phyloP scores from a whole-genome alignment of 2,329 filamentous ascomycete species.

The Grosmannia clavigera region DNA sequence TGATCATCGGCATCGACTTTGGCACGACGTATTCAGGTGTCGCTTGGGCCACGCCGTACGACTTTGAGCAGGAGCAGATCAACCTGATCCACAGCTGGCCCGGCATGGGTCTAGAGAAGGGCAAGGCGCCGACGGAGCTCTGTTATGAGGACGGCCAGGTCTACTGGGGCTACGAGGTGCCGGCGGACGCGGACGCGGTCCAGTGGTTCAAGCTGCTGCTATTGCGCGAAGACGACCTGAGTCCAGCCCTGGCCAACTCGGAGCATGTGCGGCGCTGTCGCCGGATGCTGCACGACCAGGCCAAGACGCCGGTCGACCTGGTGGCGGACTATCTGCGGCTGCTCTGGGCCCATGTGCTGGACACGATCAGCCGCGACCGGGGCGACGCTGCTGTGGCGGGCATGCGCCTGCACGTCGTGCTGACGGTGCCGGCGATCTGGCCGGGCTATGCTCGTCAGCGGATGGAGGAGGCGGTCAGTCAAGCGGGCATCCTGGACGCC shows the following conservation, averaged over 20 bases:
- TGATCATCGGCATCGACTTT: conserved; percentile 11
- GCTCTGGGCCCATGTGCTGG: conserved; percentile 21
- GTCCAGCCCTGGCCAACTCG: conserved; percentile 3
- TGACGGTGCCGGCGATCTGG: conserved; percentile 35
- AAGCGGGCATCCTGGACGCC: conserved; percentile 23
- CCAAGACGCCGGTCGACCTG: conserved; percentile 14
- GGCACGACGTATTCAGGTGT: conserved; percentile 11
- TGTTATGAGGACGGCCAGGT: conserved; percentile 7
- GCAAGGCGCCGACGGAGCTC: conserved; percentile 9
- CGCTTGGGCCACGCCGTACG: conserved; percentile 8
- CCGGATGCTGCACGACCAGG: conserved; percentile 4
- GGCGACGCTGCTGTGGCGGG: conserved; percentile 6
- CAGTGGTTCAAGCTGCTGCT: conserved; percentile 12
- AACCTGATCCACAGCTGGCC: conserved; percentile 9
- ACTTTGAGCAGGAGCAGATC: conserved; percentile 6
- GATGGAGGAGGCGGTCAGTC: conserved; percentile 23
- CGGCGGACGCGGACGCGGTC: conserved; percentile 5
- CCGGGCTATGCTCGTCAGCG: conserved; percentile 22
- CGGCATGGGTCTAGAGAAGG: conserved; percentile 13
- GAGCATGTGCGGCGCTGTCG: conserved; percentile 4
- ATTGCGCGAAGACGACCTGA: conserved; percentile 7
- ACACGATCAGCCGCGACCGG: conserved; percentile 14
- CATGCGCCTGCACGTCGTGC: conserved; percentile 23
- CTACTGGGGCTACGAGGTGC: conserved; percentile 10
- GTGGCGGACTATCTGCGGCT: conserved; percentile 21